Conservation (phyloP, 2,329 filamentous ascomycete species). For the Ampelomyces quisqualis region DNA sequence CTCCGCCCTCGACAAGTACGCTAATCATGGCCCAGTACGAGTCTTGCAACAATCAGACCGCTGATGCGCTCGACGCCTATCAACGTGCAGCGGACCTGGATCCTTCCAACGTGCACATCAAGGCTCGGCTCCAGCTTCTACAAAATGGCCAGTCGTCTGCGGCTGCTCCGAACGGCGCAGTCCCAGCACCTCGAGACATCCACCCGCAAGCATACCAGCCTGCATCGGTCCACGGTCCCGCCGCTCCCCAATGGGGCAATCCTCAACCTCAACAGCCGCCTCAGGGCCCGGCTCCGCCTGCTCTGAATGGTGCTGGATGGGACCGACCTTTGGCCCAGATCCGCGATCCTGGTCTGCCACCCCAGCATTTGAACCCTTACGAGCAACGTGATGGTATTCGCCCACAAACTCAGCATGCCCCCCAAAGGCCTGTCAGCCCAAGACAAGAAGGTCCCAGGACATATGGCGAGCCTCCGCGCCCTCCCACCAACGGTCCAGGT, state of each 20-base stretch:
- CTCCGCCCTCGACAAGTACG: not conserved
- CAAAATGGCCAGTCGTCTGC: constrained; percentile 73
- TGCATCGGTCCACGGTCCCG: constrained; percentile 76
- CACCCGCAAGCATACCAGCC: constrained; percentile 92
- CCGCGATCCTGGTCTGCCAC: constrained; percentile 61
- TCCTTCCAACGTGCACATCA: constrained; percentile 91
- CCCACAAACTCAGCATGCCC: constrained; percentile 62
- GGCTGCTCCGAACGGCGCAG: constrained; percentile 68
- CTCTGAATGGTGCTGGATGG: constrained; percentile 57
- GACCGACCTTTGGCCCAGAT: constrained; percentile 71
- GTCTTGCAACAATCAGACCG: constrained; percentile 98
- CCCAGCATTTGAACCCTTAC: constrained; percentile 77
- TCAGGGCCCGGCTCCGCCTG: constrained; percentile 63
- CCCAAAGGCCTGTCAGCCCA: constrained; percentile 73
- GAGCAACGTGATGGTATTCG: constrained; percentile 75
- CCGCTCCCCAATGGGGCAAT: constrained; percentile 85
- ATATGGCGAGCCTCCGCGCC: constrained; percentile 67
- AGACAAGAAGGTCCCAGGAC: constrained; percentile 68
- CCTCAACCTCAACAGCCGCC: constrained; percentile 66
- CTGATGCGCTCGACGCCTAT: constrained; percentile 93
- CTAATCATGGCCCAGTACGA: constrained; percentile 68
- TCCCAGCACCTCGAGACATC: constrained; percentile 91
- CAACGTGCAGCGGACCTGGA: constrained; percentile 92
- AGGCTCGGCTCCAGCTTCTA: constrained; percentile 85
- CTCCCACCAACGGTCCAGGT: constrained; percentile 46